Evolutionary conservation across 148 eudicot species (phyloP).

Genomic region (Vaccinium vitisidaea): DNA sequence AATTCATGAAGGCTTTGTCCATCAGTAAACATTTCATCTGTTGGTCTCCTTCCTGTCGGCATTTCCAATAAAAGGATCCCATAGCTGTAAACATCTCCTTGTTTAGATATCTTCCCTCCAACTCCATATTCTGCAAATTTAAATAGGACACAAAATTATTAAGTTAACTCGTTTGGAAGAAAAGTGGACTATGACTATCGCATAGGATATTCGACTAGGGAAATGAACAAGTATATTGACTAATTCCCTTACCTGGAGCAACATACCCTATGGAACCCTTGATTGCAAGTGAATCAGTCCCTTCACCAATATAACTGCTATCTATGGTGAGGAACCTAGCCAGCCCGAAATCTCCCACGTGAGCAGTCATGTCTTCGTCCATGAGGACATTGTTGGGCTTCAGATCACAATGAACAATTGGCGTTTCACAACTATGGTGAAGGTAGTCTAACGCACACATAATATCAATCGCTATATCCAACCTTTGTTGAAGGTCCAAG

Average conservation of each 20-base stretch:
- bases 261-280: conserved; percentile 11
- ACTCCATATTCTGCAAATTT: not conserved
- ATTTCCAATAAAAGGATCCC: conserved; percentile 29
- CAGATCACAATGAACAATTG: conserved; percentile 20
- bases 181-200: not conserved
- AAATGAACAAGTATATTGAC: not conserved
- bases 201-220: not conserved
- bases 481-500: conserved; percentile 9
- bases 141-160: not conserved
- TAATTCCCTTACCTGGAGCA: conserved; percentile 8
- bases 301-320: not conserved
- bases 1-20: conserved; percentile 21
- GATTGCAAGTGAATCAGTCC: conserved; percentile 2
- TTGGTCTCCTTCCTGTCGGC: conserved; percentile 29
- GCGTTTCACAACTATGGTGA: conserved; percentile 5
- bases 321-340: conserved; percentile 9
- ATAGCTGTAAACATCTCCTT: conserved; percentile 3
- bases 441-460: conserved; percentile 11
- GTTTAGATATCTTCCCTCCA: not conserved
- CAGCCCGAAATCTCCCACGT: conserved; percentile 20
- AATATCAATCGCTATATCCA: conserved; percentile 13
- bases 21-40: conserved; percentile 28
- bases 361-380: conserved; percentile 7
- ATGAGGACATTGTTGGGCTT: not conserved
- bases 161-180: not conserved